Evolutionary conservation across 176 grass and related monocot species (phyloP).

Genomic region (Ananas comosus): DNA sequence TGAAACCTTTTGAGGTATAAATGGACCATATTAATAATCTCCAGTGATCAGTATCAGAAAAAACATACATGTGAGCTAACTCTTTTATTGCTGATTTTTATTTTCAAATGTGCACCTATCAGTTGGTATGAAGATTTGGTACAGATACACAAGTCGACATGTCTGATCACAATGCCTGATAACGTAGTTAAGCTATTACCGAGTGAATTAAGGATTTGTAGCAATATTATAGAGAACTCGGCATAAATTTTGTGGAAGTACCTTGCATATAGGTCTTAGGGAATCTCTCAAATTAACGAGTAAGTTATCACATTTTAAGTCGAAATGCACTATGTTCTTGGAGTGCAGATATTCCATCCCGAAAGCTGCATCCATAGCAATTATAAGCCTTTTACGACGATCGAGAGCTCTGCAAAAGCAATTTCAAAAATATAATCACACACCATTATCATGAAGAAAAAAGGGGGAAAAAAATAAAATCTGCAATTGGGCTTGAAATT

Average conservation of each 20-base stretch:
- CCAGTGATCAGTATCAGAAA: too few relatives aligned
- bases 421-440: constrained; percentile 30
- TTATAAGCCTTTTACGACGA: constrained; percentile 75
- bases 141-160: too few relatives aligned
- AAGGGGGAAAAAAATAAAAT: constrained; percentile 8
- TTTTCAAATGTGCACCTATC: too few relatives aligned
- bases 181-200: too few relatives aligned
- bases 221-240: background rate
- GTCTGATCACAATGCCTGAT: too few relatives aligned
- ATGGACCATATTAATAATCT: too few relatives aligned
- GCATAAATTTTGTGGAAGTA: constrained; percentile 20
- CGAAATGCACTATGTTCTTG: constrained; percentile 99
- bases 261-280: constrained; percentile 99
- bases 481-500: constrained; percentile 6
- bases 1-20: too few relatives aligned
- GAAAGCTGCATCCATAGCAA: constrained; percentile 97
- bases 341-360: constrained; percentile 98
- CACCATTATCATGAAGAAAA: constrained; percentile 9
- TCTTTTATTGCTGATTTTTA: too few relatives aligned
- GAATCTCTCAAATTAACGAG: constrained; percentile 89
- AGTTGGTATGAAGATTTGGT: too few relatives aligned
- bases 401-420: constrained; percentile 48
- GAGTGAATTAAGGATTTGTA: background rate
- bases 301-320: constrained; percentile 94
- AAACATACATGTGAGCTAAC: too few relatives aligned